phyloP scores from a whole-genome alignment of 2,329 filamentous ascomycete genomes.

The Sclerotinia sclerotiorum region DNA sequence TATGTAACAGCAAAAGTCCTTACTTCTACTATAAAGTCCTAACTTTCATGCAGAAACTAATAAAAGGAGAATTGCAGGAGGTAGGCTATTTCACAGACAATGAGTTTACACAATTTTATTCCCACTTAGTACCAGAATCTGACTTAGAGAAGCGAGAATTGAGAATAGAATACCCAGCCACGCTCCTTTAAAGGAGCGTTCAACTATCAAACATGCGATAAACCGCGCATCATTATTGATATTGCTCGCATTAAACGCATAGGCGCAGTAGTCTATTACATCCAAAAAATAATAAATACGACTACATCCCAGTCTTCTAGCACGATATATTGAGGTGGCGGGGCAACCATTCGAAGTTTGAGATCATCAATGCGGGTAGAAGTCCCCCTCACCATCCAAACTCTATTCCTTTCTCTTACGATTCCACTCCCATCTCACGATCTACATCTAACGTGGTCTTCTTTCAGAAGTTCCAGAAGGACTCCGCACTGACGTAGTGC shows the following conservation, averaged over 20 bases:
- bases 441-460: not conserved
- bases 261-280: not conserved
- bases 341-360: constrained; percentile 1
- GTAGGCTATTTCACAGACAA: not conserved
- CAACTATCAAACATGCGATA: not conserved
- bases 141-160: not conserved
- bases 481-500: constrained; percentile 13
- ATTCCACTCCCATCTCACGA: not conserved
- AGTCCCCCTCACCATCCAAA: not conserved
- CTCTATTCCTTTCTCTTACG: not conserved
- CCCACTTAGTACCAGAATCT: too few relatives aligned
- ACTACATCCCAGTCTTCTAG: not conserved
- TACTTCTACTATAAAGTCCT: not conserved
- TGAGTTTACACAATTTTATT: too few relatives aligned
- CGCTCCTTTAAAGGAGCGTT: not conserved
- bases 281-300: not conserved
- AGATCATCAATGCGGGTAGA: constrained; percentile 2
- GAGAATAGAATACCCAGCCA: not conserved
- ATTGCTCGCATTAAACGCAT: not conserved
- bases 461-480: constrained; percentile 8
- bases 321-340: constrained; percentile 4
- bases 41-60: not conserved
- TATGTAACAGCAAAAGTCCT: not conserved
- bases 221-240: not conserved
- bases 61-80: not conserved